Percentiles rank a stretch among this genome's conserved stretches.
These are phyloP conservation scores for Pythium coloratum DNA, from an alignment of 352 stramenopile genomes.

Conservation along the genomic window DNA sequence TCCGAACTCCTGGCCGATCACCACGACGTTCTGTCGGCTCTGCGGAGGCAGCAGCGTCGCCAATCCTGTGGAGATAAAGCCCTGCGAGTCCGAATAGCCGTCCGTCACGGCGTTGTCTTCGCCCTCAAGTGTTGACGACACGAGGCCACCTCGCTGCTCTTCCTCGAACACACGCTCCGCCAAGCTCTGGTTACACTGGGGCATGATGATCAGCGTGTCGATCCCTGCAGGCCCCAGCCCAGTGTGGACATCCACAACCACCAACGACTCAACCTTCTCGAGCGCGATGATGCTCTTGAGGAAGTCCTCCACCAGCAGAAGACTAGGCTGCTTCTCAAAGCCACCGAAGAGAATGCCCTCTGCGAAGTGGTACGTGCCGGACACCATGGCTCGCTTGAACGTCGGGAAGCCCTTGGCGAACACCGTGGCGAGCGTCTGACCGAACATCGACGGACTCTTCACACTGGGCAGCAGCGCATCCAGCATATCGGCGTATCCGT, in stretches of 20 bases:
- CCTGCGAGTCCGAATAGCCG: constrained; percentile 54
- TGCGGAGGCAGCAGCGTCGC: constrained; percentile 25
- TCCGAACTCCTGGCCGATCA: constrained; percentile 69
- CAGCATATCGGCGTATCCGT: constrained; percentile 61
- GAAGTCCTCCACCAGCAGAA: constrained; percentile 58
- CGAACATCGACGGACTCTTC: not conserved
- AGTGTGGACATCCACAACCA: constrained; percentile 93
- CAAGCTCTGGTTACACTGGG: too few relatives aligned
- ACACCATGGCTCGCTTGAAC: constrained; percentile 83
- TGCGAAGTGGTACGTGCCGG: constrained; percentile 86
- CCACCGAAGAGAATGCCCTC: constrained; percentile 87
- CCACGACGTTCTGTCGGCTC: constrained; percentile 16
- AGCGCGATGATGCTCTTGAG: constrained; percentile 52
- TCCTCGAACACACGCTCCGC: not conserved
- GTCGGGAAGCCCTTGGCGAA: constrained; percentile 33
- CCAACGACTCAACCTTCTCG: constrained; percentile 33
- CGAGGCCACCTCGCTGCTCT: not conserved
- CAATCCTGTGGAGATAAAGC: constrained; percentile 45
- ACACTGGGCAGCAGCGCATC: not conserved
- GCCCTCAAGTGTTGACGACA: constrained; percentile 12
- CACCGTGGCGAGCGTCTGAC: not conserved
- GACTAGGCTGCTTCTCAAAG: constrained; percentile 63
- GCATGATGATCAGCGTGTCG: constrained; percentile 45
- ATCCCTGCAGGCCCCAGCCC: constrained; percentile 73
- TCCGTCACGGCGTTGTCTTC: constrained; percentile 30